Percentiles rank a stretch among this genome's conserved stretches.
Evolutionary conservation across 148 eudicot species (phyloP).

Genomic region (Diospyros kaki): DNA sequence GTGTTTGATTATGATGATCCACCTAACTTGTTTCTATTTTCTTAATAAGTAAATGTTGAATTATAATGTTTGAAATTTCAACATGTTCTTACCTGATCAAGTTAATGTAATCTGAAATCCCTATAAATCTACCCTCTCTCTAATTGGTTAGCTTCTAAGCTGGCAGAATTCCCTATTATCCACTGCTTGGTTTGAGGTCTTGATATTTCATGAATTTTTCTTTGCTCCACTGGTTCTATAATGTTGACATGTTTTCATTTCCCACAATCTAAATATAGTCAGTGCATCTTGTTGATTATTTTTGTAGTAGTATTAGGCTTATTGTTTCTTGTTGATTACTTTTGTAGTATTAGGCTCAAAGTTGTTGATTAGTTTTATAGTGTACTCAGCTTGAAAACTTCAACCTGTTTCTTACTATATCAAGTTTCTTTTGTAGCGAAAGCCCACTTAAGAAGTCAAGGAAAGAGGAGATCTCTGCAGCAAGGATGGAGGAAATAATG

Average conservation of each 20-base stretch:
- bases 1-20: no score
- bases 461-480: constrained; percentile 39
- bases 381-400: background rate
- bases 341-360: no score
- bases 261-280: background rate
- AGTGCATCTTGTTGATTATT: constrained; percentile 1
- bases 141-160: background rate
- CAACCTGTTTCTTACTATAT: background rate
- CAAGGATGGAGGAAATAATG: constrained; percentile 59
- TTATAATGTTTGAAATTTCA: background rate
- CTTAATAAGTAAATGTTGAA: background rate
- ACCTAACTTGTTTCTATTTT: background rate
- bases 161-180: background rate
- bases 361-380: background rate
- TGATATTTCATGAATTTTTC: background rate
- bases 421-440: constrained; percentile 35
- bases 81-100: background rate
- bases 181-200: background rate
- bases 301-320: background rate
- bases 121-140: background rate
- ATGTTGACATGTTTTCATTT: background rate
- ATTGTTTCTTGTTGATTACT: no score
- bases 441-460: constrained; percentile 52
- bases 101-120: background rate
- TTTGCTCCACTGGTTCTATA: background rate